Base-by-base conservation (phyloP, 129 eudicot genomes). In the Heracleum sosnowskyi region DNA sequence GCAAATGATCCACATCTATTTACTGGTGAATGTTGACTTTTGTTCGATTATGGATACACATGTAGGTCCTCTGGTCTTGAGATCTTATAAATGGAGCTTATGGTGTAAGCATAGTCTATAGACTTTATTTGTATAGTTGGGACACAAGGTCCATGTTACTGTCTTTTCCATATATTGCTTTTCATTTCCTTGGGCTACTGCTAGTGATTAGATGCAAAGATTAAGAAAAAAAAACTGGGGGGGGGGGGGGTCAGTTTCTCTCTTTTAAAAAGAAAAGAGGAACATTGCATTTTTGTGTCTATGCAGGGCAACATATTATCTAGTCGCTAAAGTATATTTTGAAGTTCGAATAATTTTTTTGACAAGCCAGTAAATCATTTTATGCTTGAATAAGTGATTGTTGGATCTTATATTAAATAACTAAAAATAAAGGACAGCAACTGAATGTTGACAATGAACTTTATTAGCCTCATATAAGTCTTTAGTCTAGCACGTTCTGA, bases 61-160 rank as follows among this genome's bases (percentile, higher is more conserved):
- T 15, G 68, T 60, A 60, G 33, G 68, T 60, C 68, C 68, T n/a
- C 4, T 60, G 33, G 68, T 60, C 68, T 60, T 60, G 68, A 60
- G 68, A n/a, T 60, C 68, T n/a, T 60, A 11, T n/a, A 60, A 60
- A 60, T 60, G 68, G 68, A 60, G 68, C 68, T 16, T 60, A 34
- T n/a, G 68, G 33, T 60, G 68, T 60, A 60, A 60, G 68, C 68
- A 60, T n/a, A 10, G 31, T n/a, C 68, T 60, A 11, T 60, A 60
- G 68, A 11, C 33, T 60, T 60, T 60, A 60, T 60, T n/a, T 60
- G 33, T 60, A 60, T 2, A n/a, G 33, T 26, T 60, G 68, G 68
- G 68, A 60, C 68, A 60, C 34, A 9, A 60, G 33, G 68, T 60
- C 34, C 68, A n/a, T 34, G 26, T n/a, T 60, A 11, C 33, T 60